Base-by-base conservation (phyloP, 2,329 filamentous ascomycete genomes). In the Aspergillus transmontanensis region DNA sequence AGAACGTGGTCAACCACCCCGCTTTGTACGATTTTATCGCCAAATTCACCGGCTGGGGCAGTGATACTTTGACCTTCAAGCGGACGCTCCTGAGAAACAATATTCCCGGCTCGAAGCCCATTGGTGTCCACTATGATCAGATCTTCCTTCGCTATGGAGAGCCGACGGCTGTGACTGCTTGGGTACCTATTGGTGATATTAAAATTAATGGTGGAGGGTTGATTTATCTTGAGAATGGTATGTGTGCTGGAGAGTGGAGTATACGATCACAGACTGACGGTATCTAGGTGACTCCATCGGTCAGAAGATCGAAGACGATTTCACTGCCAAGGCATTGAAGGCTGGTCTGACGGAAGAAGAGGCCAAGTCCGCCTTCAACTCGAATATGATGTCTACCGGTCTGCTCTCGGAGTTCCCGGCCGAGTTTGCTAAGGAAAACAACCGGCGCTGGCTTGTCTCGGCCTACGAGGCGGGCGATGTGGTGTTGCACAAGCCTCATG, bases 81-180 rank as follows among this genome's bases (percentile, higher is more conserved):
- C 75, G 86, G 36, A 85, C 84, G 1, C 71, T 87, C 12, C 71
- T 88, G 58, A 75, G 86, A 43, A 87, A 87, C 65, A 87, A 87
- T 66, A 84, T 83, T 0, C 86, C 86, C 0, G 80, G 81, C 0
- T 86, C 84, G 56, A 84, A 85, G 65, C 84, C 85, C 0, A 87
- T 87, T 64, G 85, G 85, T 0, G 85, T 88, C 3, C 86, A 88
- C 64, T 87, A 87, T 67, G 85, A 88, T 67, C 85, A 87, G 73
- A 86, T 84, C 26, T 87, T 87, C 67, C 71, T 87, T 55, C 72
- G 85, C 1, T 71, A 86, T 68, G 86, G 85, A 1, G 84, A 86
- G 57, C 81, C 83, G 1, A 85, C 84, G 0, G 81, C 79, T 34
- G 74, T 87, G 0, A 87, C 85, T 4, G 85, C 84, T 0, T 88